A percentile compares a stretch with the other conserved stretches of the same genome.
These are phyloP conservation scores for Helichrysum umbraculigerum DNA, from an alignment of 129 eudicot species.

Conservation along the genomic window DNA sequence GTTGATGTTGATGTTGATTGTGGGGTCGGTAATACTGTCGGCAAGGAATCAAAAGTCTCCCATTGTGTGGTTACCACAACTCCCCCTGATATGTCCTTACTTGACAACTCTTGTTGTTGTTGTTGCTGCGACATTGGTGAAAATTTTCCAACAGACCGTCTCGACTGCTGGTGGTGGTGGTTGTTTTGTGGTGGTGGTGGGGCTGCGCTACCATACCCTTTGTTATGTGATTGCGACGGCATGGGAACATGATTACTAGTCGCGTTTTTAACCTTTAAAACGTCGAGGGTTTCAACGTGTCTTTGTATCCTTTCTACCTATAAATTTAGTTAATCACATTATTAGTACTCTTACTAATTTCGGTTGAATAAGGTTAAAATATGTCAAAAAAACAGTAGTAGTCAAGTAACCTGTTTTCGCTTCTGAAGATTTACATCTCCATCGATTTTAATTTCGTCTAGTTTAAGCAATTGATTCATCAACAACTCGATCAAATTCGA, in stretches of 20 bases:
- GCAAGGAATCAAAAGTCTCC: constrained; percentile 88
- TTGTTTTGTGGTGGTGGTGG: neutral
- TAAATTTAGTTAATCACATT: neutral
- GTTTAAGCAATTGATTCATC: constrained; percentile 80
- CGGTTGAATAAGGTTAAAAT: neutral
- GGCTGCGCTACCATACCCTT: constrained; percentile 1
- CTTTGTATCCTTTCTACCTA: constrained; percentile 83
- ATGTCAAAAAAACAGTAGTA: neutral
- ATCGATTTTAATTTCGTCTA: constrained; percentile 66
- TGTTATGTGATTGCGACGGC: constrained; percentile 12
- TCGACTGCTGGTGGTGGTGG: constrained; percentile 36
- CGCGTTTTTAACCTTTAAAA: constrained; percentile 65
- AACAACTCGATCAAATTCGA: constrained; percentile 53
- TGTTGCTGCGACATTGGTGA: constrained; percentile 24
- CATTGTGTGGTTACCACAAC: constrained; percentile 93
- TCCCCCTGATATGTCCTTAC: constrained; percentile 51
- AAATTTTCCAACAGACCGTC: constrained; percentile 48
- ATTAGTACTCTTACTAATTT: neutral
- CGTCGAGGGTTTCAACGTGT: constrained; percentile 80
- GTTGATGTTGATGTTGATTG: constrained; percentile 45
- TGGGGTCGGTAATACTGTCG: constrained; percentile 40
- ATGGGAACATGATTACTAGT: constrained; percentile 18
- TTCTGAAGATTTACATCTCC: constrained; percentile 76
- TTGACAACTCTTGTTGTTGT: constrained; percentile 36
- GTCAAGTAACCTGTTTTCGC: constrained; percentile 68